Percentiles rank a stretch among this genome's conserved stretches.
These are phyloP conservation scores for Vitis hybrid DNA, from an alignment of 177 flowering plant genomes.

Conservation along the genomic window DNA sequence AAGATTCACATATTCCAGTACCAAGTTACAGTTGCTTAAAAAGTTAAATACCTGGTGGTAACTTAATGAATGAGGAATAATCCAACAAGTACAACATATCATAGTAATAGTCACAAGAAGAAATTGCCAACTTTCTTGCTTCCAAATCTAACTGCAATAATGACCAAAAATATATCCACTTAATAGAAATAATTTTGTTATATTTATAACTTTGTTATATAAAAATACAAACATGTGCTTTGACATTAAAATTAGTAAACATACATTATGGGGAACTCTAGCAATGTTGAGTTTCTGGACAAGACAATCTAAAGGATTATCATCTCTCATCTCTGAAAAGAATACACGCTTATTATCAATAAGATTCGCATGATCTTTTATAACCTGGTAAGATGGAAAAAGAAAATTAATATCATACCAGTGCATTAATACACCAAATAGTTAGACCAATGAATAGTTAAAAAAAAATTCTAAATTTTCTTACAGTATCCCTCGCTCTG, in stretches of 20 bases:
- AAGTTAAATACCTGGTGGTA: constrained; percentile 32
- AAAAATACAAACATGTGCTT: neutral
- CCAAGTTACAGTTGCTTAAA: neutral
- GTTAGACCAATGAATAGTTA: neutral
- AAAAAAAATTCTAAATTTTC: neutral
- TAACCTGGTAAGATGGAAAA: constrained; percentile 23
- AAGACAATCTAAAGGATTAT: constrained; percentile 44
- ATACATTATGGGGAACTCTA: constrained; percentile 22
- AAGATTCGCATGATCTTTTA: constrained; percentile 10
- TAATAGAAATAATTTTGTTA: neutral
- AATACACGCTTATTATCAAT: constrained; percentile 36
- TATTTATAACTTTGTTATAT: neutral
- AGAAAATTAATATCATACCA: neutral
- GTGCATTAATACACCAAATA: neutral
- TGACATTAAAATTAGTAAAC: neutral
- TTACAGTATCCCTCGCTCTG: constrained; percentile 56
- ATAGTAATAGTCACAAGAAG: constrained; percentile 34
- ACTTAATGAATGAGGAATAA: constrained; percentile 40
- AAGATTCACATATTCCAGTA: neutral
- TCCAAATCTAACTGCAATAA: constrained; percentile 28
- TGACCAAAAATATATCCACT: neutral
- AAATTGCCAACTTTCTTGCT: constrained; percentile 11
- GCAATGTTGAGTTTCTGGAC: constrained; percentile 30
- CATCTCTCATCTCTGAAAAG: constrained; percentile 39
- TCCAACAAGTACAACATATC: constrained; percentile 34